Conservation (phyloP, 2,329 filamentous ascomycete species). For the Daldinia eschscholtzii region DNA sequence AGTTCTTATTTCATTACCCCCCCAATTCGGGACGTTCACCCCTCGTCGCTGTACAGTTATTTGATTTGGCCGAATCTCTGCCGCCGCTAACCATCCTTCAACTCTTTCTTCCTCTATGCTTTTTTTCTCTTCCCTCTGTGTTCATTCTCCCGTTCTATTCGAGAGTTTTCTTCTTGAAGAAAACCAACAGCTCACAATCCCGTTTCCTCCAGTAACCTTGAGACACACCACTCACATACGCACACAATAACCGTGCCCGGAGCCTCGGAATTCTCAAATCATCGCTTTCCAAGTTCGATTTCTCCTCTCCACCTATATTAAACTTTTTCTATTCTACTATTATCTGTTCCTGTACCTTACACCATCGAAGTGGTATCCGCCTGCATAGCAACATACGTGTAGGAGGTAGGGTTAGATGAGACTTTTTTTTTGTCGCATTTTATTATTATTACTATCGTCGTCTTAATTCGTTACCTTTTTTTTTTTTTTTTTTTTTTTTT, state of each 20-base stretch:
- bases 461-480: slow-evolving; percentile 2
- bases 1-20: slow-evolving; percentile 12
- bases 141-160: slow-evolving; percentile 24
- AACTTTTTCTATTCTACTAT: slow-evolving; percentile 15
- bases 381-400: slow-evolving; percentile 22
- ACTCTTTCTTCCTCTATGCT: slow-evolving; percentile 10
- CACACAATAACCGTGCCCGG: slow-evolving; percentile 22
- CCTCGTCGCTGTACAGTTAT: slow-evolving; percentile 30
- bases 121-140: slow-evolving; percentile 9
- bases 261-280: slow-evolving; percentile 42
- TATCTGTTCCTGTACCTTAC: slow-evolving; percentile 39
- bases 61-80: slow-evolving; percentile 46
- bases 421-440: slow-evolving; percentile 10
- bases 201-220: slow-evolving; percentile 39
- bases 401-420: slow-evolving; percentile 39
- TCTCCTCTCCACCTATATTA: slow-evolving; percentile 29
- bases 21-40: slow-evolving; percentile 6
- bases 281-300: slow-evolving; percentile 33
- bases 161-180: slow-evolving; percentile 30
- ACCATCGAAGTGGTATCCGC: slow-evolving; percentile 34
- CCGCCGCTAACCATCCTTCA: slow-evolving; percentile 34
- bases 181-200: slow-evolving; percentile 36
- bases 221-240: slow-evolving; percentile 37
- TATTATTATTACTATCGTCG: slow-evolving; percentile 19
- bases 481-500: not conserved